Evolutionary conservation across 176 grass and related monocot species (phyloP).

Genomic region (Phoenix roebelenii): DNA sequence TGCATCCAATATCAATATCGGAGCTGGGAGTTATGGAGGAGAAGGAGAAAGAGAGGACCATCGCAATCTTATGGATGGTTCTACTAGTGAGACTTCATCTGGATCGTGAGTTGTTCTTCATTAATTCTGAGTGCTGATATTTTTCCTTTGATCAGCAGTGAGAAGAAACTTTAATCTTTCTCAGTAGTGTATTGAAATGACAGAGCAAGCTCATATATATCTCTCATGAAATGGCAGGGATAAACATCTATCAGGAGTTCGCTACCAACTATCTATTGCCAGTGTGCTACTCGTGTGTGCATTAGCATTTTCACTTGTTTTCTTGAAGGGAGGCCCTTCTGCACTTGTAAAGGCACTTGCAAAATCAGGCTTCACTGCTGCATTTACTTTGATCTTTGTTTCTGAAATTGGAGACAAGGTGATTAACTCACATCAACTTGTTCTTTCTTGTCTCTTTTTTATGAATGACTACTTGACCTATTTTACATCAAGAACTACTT

Average conservation of each 20-base stretch:
- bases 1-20: slow-evolving; percentile 50
- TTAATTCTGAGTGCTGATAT: no score
- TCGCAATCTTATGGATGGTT: slow-evolving; percentile 26
- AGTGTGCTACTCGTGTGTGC: slow-evolving; percentile 40
- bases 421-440: slow-evolving; percentile 3
- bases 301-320: slow-evolving; percentile 46
- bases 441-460: neutral
- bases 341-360: slow-evolving; percentile 51
- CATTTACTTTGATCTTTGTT: slow-evolving; percentile 86
- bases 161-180: no score
- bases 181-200: no score
- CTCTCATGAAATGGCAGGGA: slow-evolving; percentile 24
- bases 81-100: slow-evolving; percentile 28
- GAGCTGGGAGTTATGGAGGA: slow-evolving; percentile 54
- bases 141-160: no score
- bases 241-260: slow-evolving; percentile 38
- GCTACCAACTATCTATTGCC: slow-evolving; percentile 46
- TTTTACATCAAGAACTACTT: no score
- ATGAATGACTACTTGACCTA: no score
- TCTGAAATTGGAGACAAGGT: slow-evolving; percentile 99
- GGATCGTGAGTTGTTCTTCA: slow-evolving; percentile 33
- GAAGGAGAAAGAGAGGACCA: slow-evolving; percentile 19
- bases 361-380: slow-evolving; percentile 92
- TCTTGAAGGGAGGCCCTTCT: slow-evolving; percentile 66
- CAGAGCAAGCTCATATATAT: neutral